These are phyloP conservation scores for Vitis labrusca DNA, from an alignment of 164 flowering plant genomes.

Conservation along the genomic window DNA sequence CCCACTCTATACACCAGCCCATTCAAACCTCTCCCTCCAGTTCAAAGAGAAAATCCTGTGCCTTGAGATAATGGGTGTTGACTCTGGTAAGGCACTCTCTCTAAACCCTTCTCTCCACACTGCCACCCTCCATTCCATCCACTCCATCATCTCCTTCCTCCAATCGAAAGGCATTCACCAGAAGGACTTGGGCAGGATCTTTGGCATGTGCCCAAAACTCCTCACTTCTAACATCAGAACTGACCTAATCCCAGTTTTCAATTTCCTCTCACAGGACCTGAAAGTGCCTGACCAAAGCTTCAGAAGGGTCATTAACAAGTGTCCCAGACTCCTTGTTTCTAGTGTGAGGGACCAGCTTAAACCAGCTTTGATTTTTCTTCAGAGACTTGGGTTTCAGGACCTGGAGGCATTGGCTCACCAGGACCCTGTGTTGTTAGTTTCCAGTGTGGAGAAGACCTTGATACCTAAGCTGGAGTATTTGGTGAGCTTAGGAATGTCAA, in stretches of 20 bases:
- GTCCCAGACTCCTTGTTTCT: slow-evolving; percentile 68
- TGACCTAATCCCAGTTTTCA: slow-evolving; percentile 71
- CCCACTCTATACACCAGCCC: slow-evolving; percentile 52
- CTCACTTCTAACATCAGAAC: slow-evolving; percentile 65
- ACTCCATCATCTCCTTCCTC: slow-evolving; percentile 68
- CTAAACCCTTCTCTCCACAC: slow-evolving; percentile 74
- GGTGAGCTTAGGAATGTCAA: slow-evolving; percentile 51
- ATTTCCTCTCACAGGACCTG: slow-evolving; percentile 62
- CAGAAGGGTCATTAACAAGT: slow-evolving; percentile 74
- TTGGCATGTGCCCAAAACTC: slow-evolving; percentile 87
- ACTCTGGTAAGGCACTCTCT: slow-evolving; percentile 79
- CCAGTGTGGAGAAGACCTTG: slow-evolving; percentile 77
- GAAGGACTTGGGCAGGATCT: slow-evolving; percentile 71
- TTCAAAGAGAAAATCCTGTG: slow-evolving; percentile 89
- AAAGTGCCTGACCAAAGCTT: slow-evolving; percentile 58
- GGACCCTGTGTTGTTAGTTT: slow-evolving; percentile 73
- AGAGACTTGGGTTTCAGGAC: slow-evolving; percentile 74
- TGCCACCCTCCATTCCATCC: slow-evolving; percentile 67
- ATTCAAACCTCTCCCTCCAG: slow-evolving; percentile 46
- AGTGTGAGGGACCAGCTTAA: slow-evolving; percentile 60
- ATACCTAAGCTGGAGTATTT: slow-evolving; percentile 75
- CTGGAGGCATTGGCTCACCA: slow-evolving; percentile 64
- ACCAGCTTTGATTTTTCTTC: slow-evolving; percentile 72
- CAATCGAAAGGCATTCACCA: slow-evolving; percentile 80
- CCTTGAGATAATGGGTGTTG: slow-evolving; percentile 92